Evolutionary conservation across 1,139 yeast genomes (phyloP).

Genomic region (Sugiyamaella sp.): DNA sequence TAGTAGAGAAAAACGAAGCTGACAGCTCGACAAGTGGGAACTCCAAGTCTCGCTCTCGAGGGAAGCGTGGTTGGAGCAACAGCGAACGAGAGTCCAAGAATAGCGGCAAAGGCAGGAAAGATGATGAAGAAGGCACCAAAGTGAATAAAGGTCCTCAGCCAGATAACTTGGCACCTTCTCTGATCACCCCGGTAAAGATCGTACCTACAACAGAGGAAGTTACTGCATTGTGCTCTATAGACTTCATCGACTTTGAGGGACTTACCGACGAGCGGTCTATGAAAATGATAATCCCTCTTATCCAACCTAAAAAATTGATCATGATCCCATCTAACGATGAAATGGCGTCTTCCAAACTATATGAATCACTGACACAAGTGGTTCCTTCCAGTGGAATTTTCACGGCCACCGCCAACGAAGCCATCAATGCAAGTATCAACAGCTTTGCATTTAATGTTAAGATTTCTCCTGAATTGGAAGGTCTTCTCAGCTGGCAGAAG

Average conservation of each 20-base stretch:
- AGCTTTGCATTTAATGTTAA: conserved; percentile 71
- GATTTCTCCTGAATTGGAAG: conserved; percentile 68
- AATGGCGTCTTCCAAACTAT: conserved; percentile 15
- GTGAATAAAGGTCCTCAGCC: conserved; percentile 34
- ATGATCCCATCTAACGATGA: conserved; percentile 41
- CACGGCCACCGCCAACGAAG: conserved; percentile 47
- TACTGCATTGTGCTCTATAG: conserved; percentile 66
- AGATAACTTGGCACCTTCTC: conserved; percentile 39
- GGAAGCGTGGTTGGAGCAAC: conserved; percentile 43
- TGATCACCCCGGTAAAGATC: conserved; percentile 56
- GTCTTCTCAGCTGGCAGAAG: conserved; percentile 76
- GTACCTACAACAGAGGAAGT: conserved; percentile 46
- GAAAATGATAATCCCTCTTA: conserved; percentile 72
- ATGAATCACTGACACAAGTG: conserved; percentile 23
- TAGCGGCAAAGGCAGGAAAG: not conserved
- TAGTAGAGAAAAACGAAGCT: conserved; percentile 28
- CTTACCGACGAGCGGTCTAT: conserved; percentile 83
- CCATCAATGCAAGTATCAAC: conserved; percentile 59
- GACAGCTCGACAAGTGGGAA: conserved; percentile 25
- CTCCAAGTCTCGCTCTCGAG: conserved; percentile 43
- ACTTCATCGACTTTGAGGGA: conserved; percentile 83
- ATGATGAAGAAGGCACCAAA: conserved; percentile 1
- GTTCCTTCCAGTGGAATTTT: conserved; percentile 33
- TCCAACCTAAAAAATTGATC: conserved; percentile 78
- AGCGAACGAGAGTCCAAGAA: too few species aligned